A percentile compares a stretch with the other conserved stretches of the same genome.
Conservation (phyloP, 768 basidiomycete species). For the Kockovaella imperatae region DNA sequence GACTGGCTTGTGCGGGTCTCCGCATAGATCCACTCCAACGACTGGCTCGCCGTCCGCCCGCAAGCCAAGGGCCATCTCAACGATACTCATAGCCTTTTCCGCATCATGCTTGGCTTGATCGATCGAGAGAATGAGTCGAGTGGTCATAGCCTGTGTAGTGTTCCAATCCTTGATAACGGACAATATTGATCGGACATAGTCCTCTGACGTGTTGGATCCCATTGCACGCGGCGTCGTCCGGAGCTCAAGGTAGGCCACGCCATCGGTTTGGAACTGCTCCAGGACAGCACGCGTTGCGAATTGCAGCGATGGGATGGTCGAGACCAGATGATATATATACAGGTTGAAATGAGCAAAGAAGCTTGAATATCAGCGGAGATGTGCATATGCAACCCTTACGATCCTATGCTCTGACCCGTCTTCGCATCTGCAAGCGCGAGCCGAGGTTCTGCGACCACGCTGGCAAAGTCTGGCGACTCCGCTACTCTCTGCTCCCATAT, state of each 20-base stretch:
- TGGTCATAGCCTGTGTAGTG: slow-evolving; percentile 2
- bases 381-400: neutral
- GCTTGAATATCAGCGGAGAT: neutral
- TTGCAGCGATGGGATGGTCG: slow-evolving; percentile 5
- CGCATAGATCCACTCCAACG: slow-evolving; percentile 15
- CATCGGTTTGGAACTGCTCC: slow-evolving; percentile 8
- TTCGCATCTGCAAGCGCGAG: neutral
- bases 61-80: slow-evolving; percentile 8
- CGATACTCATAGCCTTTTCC: slow-evolving; percentile 4
- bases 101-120: slow-evolving; percentile 11
- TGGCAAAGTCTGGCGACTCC: slow-evolving; percentile 5
- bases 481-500: slow-evolving; percentile 8
- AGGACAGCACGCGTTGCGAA: slow-evolving; percentile 15
- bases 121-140: slow-evolving; percentile 11
- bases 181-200: slow-evolving; percentile 6
- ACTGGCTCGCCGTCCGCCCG: slow-evolving; percentile 10
- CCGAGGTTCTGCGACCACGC: neutral
- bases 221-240: slow-evolving; percentile 19
- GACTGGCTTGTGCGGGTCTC: slow-evolving; percentile 5
- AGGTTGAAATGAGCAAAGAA: slow-evolving; percentile 22
- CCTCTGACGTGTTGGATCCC: neutral
- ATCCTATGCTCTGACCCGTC: slow-evolving; percentile 10
- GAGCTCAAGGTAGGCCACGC: slow-evolving; percentile 23
- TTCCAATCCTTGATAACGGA: slow-evolving; percentile 15
- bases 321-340: slow-evolving; percentile 15